phyloP scores from a whole-genome alignment of 1,284 basidiomycete species.

The Volvariella volvacea region DNA sequence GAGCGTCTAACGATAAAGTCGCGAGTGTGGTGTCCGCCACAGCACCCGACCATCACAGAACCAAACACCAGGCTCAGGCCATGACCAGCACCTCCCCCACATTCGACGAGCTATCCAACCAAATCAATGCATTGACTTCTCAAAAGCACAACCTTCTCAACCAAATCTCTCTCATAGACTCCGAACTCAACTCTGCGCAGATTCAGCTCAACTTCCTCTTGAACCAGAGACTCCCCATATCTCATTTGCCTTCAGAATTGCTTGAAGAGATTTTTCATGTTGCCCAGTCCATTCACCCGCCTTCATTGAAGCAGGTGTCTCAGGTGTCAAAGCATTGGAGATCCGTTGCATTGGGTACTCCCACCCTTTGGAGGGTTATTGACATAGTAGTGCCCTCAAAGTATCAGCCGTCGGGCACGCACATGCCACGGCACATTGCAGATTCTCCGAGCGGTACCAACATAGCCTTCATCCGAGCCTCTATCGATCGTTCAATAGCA shows the following conservation, averaged over 20 bases:
- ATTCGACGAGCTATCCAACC: too few relatives aligned
- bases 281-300: not conserved
- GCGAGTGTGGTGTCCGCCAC: too few relatives aligned
- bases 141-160: too few relatives aligned
- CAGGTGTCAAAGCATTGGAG: not conserved
- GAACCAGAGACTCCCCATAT: slow-evolving; percentile 15
- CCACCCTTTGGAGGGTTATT: slow-evolving; percentile 9
- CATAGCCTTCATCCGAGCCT: too few relatives aligned
- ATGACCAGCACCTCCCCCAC: too few relatives aligned
- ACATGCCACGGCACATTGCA: not conserved
- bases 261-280: slow-evolving; percentile 27
- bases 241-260: slow-evolving; percentile 31
- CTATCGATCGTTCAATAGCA: slow-evolving; percentile 7
- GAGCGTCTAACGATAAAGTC: too few relatives aligned
- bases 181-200: too few relatives aligned
- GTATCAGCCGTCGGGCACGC: slow-evolving; percentile 3
- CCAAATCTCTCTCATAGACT: too few relatives aligned
- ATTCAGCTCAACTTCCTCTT: not conserved
- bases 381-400: slow-evolving; percentile 10
- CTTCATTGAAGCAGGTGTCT: not conserved
- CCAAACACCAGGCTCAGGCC: too few relatives aligned
- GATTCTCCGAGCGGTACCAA: too few relatives aligned
- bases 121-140: too few relatives aligned
- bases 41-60: too few relatives aligned
- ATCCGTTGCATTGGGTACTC: not conserved